phyloP scores from a whole-genome alignment of 1,284 basidiomycete genomes.

The Marasmius fiardii region DNA sequence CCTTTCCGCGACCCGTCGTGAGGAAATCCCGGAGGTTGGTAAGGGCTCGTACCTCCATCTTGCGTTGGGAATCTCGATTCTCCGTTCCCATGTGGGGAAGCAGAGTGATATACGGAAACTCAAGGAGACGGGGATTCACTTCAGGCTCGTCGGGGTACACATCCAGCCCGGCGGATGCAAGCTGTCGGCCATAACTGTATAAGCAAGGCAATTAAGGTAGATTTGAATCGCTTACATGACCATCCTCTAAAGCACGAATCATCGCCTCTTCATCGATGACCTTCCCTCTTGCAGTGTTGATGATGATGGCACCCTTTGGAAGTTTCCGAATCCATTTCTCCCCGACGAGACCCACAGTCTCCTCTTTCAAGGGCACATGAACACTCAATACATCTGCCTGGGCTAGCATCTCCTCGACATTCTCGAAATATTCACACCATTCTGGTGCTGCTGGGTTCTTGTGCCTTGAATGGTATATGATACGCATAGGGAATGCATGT shows the following conservation, averaged over 20 bases:
- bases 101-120: constrained; percentile 79
- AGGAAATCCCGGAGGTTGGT: constrained; percentile 70
- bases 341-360: constrained; percentile 77
- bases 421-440: constrained; percentile 75
- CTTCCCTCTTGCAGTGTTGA: constrained; percentile 91
- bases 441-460: constrained; percentile 57
- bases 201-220: constrained; percentile 8
- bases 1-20: constrained; percentile 56
- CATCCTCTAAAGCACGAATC: constrained; percentile 80
- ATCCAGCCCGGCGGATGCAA: constrained; percentile 83
- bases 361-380: constrained; percentile 66
- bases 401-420: constrained; percentile 70
- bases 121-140: constrained; percentile 77
- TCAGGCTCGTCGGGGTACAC: constrained; percentile 88
- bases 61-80: constrained; percentile 75
- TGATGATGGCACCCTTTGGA: constrained; percentile 78
- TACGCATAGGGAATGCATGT: constrained; percentile 81
- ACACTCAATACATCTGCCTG: constrained; percentile 82
- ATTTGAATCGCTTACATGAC: constrained; percentile 58
- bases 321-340: constrained; percentile 77
- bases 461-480: constrained; percentile 78
- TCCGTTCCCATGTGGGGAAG: constrained; percentile 92
- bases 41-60: constrained; percentile 80
- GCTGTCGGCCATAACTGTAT: constrained; percentile 36
- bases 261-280: constrained; percentile 87